phyloP scores from a whole-genome alignment of 257 asterid genomes.

The Ophiorrhiza pumila region DNA sequence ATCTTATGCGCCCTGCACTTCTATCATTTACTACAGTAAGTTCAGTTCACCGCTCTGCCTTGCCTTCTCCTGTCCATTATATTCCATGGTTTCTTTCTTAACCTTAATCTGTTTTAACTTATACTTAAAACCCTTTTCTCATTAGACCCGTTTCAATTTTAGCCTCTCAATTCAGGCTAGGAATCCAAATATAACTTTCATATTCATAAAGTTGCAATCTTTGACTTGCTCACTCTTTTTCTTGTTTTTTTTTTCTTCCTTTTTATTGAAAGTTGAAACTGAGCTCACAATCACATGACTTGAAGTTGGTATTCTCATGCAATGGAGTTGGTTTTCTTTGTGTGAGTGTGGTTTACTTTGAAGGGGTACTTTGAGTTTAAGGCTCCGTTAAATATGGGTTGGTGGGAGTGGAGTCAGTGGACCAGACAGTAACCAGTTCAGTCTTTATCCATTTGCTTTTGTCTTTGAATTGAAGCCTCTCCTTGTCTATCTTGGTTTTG shows the following conservation, averaged over 20 bases:
- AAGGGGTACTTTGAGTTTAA: conserved; percentile 17
- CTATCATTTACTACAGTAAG: neutral
- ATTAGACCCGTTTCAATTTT: conserved; percentile 4
- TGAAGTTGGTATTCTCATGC: conserved; percentile 14
- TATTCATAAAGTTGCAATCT: conserved; percentile 15
- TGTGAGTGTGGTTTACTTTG: conserved; percentile 1
- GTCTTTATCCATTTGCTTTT: conserved; percentile 26
- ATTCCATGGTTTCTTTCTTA: neutral
- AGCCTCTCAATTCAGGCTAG: conserved; percentile 1
- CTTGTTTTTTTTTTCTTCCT: neutral
- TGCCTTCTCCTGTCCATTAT: neutral
- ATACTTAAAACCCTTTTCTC: neutral
- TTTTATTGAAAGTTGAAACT: neutral
- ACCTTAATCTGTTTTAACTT: neutral
- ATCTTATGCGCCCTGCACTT: neutral
- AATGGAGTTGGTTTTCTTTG: conserved; percentile 6
- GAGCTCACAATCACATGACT: conserved; percentile 10
- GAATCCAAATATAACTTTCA: neutral
- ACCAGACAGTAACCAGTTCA: conserved; percentile 26
- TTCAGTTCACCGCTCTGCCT: neutral
- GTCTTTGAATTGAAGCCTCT: conserved; percentile 34
- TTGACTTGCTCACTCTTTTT: conserved; percentile 6
- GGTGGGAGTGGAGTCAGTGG: conserved; percentile 30
- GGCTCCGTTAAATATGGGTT: conserved; percentile 27
- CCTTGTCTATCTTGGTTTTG: conserved; percentile 26